A percentile compares a stretch with the other conserved stretches of the same genome.
Conservation (phyloP, 768 basidiomycete genomes). For the Myochromella boudieri region DNA sequence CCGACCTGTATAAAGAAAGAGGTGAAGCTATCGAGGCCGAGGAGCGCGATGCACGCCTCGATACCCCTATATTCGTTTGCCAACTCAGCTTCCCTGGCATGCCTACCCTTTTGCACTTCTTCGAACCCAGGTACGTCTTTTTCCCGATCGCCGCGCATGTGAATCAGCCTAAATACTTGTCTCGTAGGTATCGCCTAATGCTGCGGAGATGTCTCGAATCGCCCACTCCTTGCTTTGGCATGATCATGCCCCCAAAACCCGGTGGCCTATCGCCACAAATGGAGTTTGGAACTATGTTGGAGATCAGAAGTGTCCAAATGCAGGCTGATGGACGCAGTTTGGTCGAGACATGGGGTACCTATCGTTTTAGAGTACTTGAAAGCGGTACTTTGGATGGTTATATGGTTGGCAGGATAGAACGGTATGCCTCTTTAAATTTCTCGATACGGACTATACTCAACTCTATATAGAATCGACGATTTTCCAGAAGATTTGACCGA, state of each 20-base stretch:
- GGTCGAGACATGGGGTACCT: conserved; percentile 62
- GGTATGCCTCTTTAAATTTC: conserved; percentile 25
- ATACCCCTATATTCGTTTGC: conserved; percentile 91
- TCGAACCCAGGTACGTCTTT: conserved; percentile 70
- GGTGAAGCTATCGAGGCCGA: conserved; percentile 66
- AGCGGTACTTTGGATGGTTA: conserved; percentile 87
- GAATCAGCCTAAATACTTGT: background rate
- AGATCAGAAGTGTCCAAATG: conserved; percentile 85
- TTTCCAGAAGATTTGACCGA: conserved; percentile 36
- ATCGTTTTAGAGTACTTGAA: conserved; percentile 86
- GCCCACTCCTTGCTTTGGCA: conserved; percentile 80
- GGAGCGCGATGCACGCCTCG: conserved; percentile 74
- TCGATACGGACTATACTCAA: background rate
- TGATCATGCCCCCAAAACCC: conserved; percentile 73
- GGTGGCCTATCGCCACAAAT: conserved; percentile 37
- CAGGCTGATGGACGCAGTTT: conserved; percentile 87
- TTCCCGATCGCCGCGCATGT: conserved; percentile 1
- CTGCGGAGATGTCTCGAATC: conserved; percentile 90
- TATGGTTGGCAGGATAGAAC: conserved; percentile 79
- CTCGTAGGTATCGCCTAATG: conserved; percentile 84
- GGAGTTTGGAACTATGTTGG: conserved; percentile 93
- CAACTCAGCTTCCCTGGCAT: conserved; percentile 90
- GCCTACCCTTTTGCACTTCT: conserved; percentile 89
- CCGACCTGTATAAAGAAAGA: conserved; percentile 60
- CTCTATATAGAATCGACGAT: conserved; percentile 24